Conservation (phyloP, 805 yeast genomes). For the Wickerhamiella allomyrinae region DNA sequence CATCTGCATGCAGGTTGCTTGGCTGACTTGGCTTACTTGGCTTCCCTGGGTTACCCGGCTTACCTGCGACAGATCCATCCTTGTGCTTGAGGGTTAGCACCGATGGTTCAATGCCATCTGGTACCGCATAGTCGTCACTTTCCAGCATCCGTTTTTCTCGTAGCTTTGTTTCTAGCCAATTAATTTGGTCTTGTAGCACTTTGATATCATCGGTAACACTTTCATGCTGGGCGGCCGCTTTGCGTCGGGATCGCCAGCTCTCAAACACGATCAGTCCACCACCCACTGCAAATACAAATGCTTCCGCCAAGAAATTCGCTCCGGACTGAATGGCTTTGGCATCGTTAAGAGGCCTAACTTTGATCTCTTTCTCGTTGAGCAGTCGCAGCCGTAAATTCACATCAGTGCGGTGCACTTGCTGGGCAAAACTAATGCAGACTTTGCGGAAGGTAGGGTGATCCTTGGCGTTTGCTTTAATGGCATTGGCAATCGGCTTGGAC, state of each 20-base stretch:
- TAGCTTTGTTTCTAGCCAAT: constrained; percentile 32
- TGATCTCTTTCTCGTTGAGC: constrained; percentile 37
- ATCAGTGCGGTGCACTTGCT: constrained; percentile 53
- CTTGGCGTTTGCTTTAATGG: constrained; percentile 59
- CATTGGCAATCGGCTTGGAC: constrained; percentile 64
- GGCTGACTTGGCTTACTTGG: too few species aligned
- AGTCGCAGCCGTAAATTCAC: constrained; percentile 45
- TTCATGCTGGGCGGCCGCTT: constrained; percentile 47
- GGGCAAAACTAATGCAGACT: constrained; percentile 58
- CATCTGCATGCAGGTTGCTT: too few species aligned
- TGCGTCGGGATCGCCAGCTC: constrained; percentile 49
- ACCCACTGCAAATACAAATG: constrained; percentile 66
- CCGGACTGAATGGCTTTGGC: constrained; percentile 71
- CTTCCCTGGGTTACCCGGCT: too few species aligned
- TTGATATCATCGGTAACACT: constrained; percentile 58
- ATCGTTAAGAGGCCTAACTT: constrained; percentile 67
- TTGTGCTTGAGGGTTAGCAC: constrained; percentile 24
- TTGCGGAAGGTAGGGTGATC: constrained; percentile 50
- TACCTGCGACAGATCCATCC: constrained; percentile 3
- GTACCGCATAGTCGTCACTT: constrained; percentile 28
- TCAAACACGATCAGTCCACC: constrained; percentile 64
- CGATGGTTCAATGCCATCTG: constrained; percentile 33
- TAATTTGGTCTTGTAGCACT: constrained; percentile 57
- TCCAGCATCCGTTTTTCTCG: constrained; percentile 28
- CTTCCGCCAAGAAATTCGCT: constrained; percentile 63